Evolutionary conservation across 495 filamentous ascomycete genomes (phyloP).

Genomic region (Xylaria acuta): DNA sequence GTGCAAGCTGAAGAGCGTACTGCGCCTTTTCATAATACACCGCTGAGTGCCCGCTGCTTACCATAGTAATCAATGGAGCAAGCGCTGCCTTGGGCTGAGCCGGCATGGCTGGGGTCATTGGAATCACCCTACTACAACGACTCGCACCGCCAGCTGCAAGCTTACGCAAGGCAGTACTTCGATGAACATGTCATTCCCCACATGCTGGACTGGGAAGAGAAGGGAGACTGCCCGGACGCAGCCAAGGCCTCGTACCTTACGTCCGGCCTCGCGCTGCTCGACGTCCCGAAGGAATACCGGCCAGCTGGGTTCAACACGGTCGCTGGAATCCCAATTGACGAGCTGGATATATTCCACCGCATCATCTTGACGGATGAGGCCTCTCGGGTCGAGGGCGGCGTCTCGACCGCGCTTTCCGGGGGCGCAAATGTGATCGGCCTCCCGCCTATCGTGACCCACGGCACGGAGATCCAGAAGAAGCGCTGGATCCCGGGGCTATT

Average conservation of each 20-base stretch:
- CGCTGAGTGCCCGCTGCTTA: background rate
- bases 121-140: conserved; percentile 68
- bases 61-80: conserved; percentile 14
- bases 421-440: conserved; percentile 71
- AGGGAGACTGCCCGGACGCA: conserved; percentile 48
- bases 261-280: conserved; percentile 12
- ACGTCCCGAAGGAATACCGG: conserved; percentile 26
- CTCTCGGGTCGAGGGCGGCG: conserved; percentile 57
- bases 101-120: conserved; percentile 57
- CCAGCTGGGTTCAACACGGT: conserved; percentile 59
- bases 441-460: conserved; percentile 68
- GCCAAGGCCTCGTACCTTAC: conserved; percentile 47
- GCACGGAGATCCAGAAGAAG: conserved; percentile 60
- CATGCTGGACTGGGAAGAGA: conserved; percentile 56
- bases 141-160: conserved; percentile 63
- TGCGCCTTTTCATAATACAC: background rate
- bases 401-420: conserved; percentile 47
- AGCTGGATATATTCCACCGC: conserved; percentile 72
- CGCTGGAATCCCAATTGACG: conserved; percentile 62
- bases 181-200: conserved; percentile 65
- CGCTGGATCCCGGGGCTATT: conserved; percentile 61
- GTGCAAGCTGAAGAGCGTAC: too few relatives aligned
- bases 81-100: conserved; percentile 38
- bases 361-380: conserved; percentile 67
- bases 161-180: conserved; percentile 63